Conservation (phyloP, 2,329 filamentous ascomycete genomes). For the Colletotrichum nymphaeae region DNA sequence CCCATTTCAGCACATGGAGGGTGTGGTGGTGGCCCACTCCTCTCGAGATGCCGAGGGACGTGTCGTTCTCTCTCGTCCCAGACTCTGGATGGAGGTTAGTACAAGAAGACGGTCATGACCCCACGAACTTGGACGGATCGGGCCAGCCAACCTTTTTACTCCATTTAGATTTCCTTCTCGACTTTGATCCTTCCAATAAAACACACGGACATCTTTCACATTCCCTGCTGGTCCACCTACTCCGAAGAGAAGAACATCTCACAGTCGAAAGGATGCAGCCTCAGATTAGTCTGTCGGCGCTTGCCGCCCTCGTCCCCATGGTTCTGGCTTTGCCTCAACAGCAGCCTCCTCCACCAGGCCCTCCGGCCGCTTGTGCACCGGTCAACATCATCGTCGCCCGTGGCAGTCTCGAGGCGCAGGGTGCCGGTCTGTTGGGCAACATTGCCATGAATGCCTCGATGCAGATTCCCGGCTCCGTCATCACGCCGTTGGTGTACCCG, state of each 20-base stretch:
- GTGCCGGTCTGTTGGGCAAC: constrained; percentile 47
- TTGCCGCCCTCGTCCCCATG: constrained; percentile 19
- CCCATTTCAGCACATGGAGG: constrained; percentile 5
- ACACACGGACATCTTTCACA: not conserved
- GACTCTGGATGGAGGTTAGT: constrained; percentile 7
- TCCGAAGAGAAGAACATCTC: not conserved
- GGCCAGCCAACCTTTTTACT: not conserved
- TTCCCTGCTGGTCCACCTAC: not conserved
- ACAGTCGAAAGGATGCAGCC: constrained; percentile 4
- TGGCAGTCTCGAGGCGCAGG: constrained; percentile 49
- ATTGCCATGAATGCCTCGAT: constrained; percentile 46
- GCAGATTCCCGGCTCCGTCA: constrained; percentile 47
- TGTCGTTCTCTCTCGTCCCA: constrained; percentile 20
- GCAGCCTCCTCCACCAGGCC: not conserved
- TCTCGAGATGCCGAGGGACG: constrained; percentile 17
- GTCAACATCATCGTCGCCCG: constrained; percentile 54
- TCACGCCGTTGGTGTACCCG: constrained; percentile 52
- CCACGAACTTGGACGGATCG: not conserved
- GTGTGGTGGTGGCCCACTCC: not conserved
- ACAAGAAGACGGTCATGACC: constrained; percentile 24
- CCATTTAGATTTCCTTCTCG: not conserved
- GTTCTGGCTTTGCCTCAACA: constrained; percentile 14
- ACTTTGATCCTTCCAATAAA: not conserved
- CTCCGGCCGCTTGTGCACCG: constrained; percentile 2
- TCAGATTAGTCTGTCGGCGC: constrained; percentile 14